phyloP scores from a whole-genome alignment of 805 yeast species.

The Ascoidea rubescens region DNA sequence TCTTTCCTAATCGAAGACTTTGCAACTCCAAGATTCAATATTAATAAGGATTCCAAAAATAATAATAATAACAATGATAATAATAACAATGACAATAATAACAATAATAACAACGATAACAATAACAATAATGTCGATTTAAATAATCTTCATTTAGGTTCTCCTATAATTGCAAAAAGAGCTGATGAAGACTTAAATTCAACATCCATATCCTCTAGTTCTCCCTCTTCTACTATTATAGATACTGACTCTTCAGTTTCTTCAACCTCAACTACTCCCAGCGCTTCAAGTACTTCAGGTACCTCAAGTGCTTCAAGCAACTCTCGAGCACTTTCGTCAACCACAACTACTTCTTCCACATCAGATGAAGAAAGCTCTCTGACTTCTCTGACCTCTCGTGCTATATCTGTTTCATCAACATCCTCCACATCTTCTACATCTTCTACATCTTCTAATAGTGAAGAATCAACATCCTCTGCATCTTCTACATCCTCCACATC shows the following conservation, averaged over 20 bases:
- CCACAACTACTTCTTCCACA: slow-evolving; percentile 4
- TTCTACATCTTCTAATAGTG: not conserved
- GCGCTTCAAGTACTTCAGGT: slow-evolving; percentile 3
- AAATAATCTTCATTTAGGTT: too few species aligned
- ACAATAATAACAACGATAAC: too few species aligned
- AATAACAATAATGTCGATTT: not conserved
- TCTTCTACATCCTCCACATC: not conserved
- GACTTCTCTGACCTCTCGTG: too few species aligned
- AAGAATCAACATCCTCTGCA: not conserved
- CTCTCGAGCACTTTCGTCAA: slow-evolving; percentile 10
- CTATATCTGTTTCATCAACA: not conserved
- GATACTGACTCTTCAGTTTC: not conserved
- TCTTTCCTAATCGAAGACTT: too few species aligned
- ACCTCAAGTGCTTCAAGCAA: slow-evolving; percentile 9
- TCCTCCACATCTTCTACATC: not conserved
- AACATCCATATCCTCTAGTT: too few species aligned
- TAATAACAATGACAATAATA: too few species aligned
- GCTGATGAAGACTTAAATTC: too few species aligned
- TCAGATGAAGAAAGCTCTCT: not conserved
- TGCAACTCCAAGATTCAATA: too few species aligned
- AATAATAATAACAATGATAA: too few species aligned
- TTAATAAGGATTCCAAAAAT: too few species aligned
- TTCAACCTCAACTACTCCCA: not conserved
- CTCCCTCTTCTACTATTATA: too few species aligned
- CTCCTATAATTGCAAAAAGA: too few species aligned